Base-by-base conservation (phyloP, 2,329 filamentous ascomycete species). In the Paradendryphiella salina region DNA sequence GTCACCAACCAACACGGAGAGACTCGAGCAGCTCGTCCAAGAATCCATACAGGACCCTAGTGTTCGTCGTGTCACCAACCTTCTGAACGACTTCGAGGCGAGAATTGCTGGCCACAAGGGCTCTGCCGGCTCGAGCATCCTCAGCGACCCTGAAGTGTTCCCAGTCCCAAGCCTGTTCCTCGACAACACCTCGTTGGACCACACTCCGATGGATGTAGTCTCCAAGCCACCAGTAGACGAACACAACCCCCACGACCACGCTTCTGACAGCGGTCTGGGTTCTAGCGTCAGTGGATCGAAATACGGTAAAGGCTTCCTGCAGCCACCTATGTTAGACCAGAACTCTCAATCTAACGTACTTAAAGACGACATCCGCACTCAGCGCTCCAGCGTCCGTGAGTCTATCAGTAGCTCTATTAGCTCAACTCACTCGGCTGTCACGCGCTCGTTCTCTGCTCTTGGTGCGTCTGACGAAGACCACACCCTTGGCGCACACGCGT, bases 191-290 rank as follows among this genome's bases (percentile, higher is more conserved):
- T 65, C 61, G 46, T 46, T 75, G 32, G 63, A 70, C 51, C 50
- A 57, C 38, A 66, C 69, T 42, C 69, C 57, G 26, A 75, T 75
- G 70, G 74, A 71, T 33, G 60, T 73, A 52, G 72, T 71, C 67
- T 57, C 58, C 50, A 84, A 67, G 76, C 77, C 65, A 18, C 42
- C 56, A 45, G 52, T 57, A 48, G 56, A 55, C 35, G 63, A 66
- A 53, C 79, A 79, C 35, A 65, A 50, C 62, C 59, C 61, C 50
- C 81, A 85, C 67, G 82, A 85, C 66, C 87, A 91, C 75, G 83
- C 84, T 52, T 94, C 90, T 13, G 92, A 96, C 76, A 96, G 91
- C 71, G 92, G 90, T 46, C 79, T 96, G 57, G 92, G 92, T 44
- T 88, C 90, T 35, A 96, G 91, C 34, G 80, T 96, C 65, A 82